Evolutionary conservation across 768 basidiomycete species (phyloP).

Genomic region (Suillus sp.): DNA sequence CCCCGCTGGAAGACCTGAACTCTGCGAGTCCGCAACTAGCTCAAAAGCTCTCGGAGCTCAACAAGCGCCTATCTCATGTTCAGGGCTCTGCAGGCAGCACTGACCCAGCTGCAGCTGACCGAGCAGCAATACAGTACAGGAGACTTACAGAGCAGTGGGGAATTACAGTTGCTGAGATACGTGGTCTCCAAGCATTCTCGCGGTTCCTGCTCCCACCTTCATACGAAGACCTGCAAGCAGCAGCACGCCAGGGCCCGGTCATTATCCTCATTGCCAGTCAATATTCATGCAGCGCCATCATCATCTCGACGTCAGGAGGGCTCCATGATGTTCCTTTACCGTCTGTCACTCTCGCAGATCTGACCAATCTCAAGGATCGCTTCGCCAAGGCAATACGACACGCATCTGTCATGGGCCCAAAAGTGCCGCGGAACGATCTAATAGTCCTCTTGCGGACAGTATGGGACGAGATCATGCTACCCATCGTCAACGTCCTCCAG

Average conservation of each 20-base stretch:
- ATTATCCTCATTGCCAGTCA: slow-evolving; percentile 21
- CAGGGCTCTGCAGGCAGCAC: neutral
- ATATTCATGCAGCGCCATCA: slow-evolving; percentile 19
- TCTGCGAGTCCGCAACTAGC: neutral
- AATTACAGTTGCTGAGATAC: slow-evolving; percentile 10
- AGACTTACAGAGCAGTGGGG: slow-evolving; percentile 12
- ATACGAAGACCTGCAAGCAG: slow-evolving; percentile 17
- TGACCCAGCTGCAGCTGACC: neutral
- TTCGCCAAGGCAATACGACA: slow-evolving; percentile 14
- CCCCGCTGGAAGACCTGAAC: slow-evolving; percentile 31
- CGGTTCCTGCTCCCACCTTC: slow-evolving; percentile 13
- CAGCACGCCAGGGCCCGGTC: slow-evolving; percentile 23
- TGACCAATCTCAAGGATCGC: slow-evolving; percentile 15
- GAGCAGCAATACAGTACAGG: slow-evolving; percentile 15
- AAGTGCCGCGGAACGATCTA: slow-evolving; percentile 16
- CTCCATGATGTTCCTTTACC: slow-evolving; percentile 20
- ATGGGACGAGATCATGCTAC: slow-evolving; percentile 9
- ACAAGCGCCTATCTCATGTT: neutral
- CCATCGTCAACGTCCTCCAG: slow-evolving; percentile 5
- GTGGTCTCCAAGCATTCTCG: slow-evolving; percentile 16
- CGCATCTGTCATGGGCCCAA: slow-evolving; percentile 15
- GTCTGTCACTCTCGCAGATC: slow-evolving; percentile 17
- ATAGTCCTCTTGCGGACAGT: neutral
- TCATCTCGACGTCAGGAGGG: slow-evolving; percentile 5
- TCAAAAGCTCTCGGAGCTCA: neutral